These are phyloP conservation scores for Umbelopsis vinacea DNA, from an alignment of 192 early-diverging fungal species.

Conservation along the genomic window DNA sequence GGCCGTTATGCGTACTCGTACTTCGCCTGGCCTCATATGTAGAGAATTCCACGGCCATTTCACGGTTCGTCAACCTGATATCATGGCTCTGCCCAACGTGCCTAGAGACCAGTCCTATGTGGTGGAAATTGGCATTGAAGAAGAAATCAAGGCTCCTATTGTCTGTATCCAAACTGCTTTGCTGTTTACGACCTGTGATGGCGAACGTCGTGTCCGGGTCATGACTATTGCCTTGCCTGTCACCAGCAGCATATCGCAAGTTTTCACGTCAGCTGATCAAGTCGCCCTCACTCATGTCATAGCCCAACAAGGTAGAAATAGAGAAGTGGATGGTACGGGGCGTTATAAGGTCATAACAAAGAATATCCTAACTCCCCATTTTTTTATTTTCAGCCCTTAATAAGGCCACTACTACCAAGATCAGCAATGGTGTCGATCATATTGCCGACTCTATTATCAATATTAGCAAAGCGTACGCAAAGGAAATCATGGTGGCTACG, in stretches of 20 bases:
- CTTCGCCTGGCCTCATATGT: conserved; percentile 73
- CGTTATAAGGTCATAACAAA: too few relatives aligned
- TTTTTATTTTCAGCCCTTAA: conserved; percentile 61
- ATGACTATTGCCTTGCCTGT: conserved; percentile 68
- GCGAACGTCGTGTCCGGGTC: conserved; percentile 73
- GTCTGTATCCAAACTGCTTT: conserved; percentile 75
- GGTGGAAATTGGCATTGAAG: conserved; percentile 64
- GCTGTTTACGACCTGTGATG: conserved; percentile 66
- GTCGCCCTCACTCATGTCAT: conserved; percentile 58
- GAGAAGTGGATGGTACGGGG: too few relatives aligned
- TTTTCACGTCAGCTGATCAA: conserved; percentile 61
- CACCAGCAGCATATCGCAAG: conserved; percentile 54
- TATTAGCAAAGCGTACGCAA: conserved; percentile 74
- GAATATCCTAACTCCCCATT: too few relatives aligned
- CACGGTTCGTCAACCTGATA: conserved; percentile 68
- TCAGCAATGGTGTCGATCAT: conserved; percentile 82
- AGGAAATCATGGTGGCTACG: conserved; percentile 59
- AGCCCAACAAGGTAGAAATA: conserved; percentile 32
- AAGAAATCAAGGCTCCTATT: conserved; percentile 49
- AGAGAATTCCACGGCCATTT: conserved; percentile 70
- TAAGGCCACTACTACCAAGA: conserved; percentile 70
- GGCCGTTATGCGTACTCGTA: conserved; percentile 87
- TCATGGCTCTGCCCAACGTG: conserved; percentile 70
- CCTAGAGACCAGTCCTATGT: conserved; percentile 68
- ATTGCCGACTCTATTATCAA: conserved; percentile 70